Percentiles rank a stretch among this genome's conserved stretches.
These are phyloP conservation scores for Ascochyta pisi DNA, from an alignment of 2,329 filamentous ascomycete species.

Conservation along the genomic window DNA sequence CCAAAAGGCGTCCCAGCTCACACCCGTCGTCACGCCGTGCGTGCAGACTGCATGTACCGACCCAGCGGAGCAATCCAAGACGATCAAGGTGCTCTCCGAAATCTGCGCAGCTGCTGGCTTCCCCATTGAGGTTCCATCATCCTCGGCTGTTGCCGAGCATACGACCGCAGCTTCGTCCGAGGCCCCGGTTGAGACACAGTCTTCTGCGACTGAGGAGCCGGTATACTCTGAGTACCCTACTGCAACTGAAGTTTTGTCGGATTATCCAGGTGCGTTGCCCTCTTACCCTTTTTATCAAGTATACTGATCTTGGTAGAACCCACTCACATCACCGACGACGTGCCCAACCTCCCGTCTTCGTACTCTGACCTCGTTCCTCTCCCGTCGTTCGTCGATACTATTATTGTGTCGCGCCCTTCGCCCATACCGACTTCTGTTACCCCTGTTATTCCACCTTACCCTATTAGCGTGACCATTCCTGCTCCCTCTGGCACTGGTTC, in stretches of 20 bases:
- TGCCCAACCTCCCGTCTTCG: constrained; percentile 3
- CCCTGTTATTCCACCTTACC: constrained; percentile 18
- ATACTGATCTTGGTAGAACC: not conserved
- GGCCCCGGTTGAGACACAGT: constrained; percentile 2
- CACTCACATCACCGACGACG: not conserved
- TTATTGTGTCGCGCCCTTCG: constrained; percentile 10
- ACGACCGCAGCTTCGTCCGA: constrained; percentile 4
- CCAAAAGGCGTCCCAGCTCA: constrained; percentile 49
- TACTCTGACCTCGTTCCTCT: not conserved
- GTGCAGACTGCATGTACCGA: constrained; percentile 50
- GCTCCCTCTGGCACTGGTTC: constrained; percentile 15
- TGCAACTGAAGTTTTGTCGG: not conserved
- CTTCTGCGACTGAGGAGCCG: not conserved
- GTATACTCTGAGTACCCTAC: constrained; percentile 10
- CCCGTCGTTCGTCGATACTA: constrained; percentile 8
- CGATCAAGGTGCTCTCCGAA: constrained; percentile 26
- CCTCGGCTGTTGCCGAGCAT: not conserved
- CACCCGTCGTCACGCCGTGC: constrained; percentile 51
- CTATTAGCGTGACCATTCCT: constrained; percentile 7
- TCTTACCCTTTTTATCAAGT: too few species aligned
- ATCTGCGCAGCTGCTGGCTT: constrained; percentile 38
- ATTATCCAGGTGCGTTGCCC: not conserved
- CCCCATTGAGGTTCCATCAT: constrained; percentile 22
- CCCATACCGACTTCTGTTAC: constrained; percentile 1
- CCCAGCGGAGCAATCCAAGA: constrained; percentile 44